Evolutionary conservation across 768 basidiomycete species (phyloP).

Genomic region (Harrya chromipes): DNA sequence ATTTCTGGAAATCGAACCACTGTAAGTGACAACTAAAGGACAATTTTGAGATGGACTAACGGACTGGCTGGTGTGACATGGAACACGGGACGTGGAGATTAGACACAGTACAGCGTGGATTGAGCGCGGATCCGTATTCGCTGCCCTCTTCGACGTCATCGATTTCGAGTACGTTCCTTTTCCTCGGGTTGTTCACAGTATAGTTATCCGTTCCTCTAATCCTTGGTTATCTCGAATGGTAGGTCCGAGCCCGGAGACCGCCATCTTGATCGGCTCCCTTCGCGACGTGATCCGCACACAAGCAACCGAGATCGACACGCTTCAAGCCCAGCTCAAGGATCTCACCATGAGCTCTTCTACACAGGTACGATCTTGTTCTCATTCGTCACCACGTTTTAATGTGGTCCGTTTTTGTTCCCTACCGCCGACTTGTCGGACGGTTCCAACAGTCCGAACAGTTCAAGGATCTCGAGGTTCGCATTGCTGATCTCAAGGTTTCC

Average conservation of each 20-base stretch:
- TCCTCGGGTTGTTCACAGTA: not conserved
- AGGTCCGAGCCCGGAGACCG: constrained; percentile 73
- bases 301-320: constrained; percentile 68
- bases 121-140: constrained; percentile 66
- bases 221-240: not conserved
- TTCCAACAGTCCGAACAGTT: constrained; percentile 31
- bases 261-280: constrained; percentile 79
- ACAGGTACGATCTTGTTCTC: constrained; percentile 32
- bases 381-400: too few relatives aligned
- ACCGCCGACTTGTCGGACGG: not conserved
- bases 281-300: constrained; percentile 82
- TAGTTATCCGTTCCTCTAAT: not conserved
- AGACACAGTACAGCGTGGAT: constrained; percentile 77
- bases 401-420: not conserved
- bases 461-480: constrained; percentile 43
- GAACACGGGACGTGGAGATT: not conserved
- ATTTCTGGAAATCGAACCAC: constrained; percentile 98
- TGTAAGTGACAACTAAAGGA: constrained; percentile 49
- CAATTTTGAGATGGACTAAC: not conserved
- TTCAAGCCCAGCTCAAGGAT: constrained; percentile 59
- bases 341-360: constrained; percentile 33
- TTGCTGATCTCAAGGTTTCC: constrained; percentile 44
- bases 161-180: constrained; percentile 46
- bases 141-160: constrained; percentile 49
- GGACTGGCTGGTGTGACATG: not conserved